Evolutionary conservation across 306 rosid genomes (phyloP).

Genomic region (Castanopsis chinensis): DNA sequence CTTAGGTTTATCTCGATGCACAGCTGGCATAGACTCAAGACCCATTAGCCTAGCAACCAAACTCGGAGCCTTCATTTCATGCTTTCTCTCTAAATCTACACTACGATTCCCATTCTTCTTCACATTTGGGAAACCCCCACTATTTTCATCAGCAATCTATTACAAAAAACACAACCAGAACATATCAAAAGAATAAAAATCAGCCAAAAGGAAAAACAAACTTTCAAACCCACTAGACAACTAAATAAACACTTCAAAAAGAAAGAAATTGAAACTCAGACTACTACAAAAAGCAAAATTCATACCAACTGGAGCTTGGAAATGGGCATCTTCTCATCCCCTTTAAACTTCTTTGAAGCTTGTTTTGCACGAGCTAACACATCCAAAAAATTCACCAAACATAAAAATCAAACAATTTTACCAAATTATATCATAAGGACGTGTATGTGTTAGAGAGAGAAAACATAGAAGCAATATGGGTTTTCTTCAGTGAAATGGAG

Average conservation of each 20-base stretch:
- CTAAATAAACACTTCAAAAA: not conserved
- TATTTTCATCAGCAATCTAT: constrained; percentile 86
- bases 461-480: not conserved
- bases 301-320: constrained; percentile 78
- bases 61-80: constrained; percentile 68
- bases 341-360: constrained; percentile 58
- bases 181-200: not conserved
- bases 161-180: constrained; percentile 16
- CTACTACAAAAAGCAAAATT: not conserved
- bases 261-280: not conserved
- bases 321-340: constrained; percentile 70
- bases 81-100: constrained; percentile 40
- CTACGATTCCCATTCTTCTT: constrained; percentile 52
- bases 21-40: constrained; percentile 69
- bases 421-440: not conserved
- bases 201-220: not conserved
- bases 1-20: constrained; percentile 51
- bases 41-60: constrained; percentile 93
- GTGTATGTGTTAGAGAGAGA: not conserved
- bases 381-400: constrained; percentile 25
- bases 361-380: constrained; percentile 57
- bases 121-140: constrained; percentile 70
- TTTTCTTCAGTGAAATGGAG: too few species aligned
- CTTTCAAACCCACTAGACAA: not conserved
- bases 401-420: constrained; percentile 5